These are phyloP conservation scores for Anacardium occidentale DNA, from an alignment of 345 rosid genomes.

Conservation along the genomic window DNA sequence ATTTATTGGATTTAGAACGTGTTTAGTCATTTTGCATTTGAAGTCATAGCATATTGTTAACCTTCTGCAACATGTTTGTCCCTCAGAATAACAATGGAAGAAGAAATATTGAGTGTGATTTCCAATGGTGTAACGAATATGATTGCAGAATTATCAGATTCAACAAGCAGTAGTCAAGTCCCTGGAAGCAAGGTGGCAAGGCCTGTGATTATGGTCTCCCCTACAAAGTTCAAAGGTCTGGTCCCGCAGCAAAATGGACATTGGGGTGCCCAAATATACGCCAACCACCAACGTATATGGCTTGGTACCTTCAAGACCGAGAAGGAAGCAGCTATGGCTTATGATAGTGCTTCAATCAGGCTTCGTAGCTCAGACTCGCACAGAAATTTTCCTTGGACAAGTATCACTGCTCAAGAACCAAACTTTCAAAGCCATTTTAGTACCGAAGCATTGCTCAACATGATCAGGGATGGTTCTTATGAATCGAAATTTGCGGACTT, in stretches of 20 bases:
- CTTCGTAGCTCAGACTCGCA: conserved; percentile 42
- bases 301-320: conserved; percentile 70
- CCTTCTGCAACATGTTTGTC: neutral
- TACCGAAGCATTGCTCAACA: conserved; percentile 39
- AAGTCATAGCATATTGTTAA: conserved; percentile 3
- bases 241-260: conserved; percentile 56
- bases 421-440: conserved; percentile 42
- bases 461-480: conserved; percentile 61
- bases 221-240: conserved; percentile 53
- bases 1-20: neutral
- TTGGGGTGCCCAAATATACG: conserved; percentile 73
- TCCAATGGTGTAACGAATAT: conserved; percentile 20
- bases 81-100: conserved; percentile 26
- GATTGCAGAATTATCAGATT: conserved; percentile 35
- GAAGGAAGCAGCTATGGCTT: conserved; percentile 64
- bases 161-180: conserved; percentile 30
- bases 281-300: conserved; percentile 55
- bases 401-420: conserved; percentile 35
- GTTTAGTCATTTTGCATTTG: neutral
- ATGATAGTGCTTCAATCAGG: conserved; percentile 61
- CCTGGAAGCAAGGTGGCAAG: conserved; percentile 28
- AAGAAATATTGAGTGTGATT: conserved; percentile 26
- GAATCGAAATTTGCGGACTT: conserved; percentile 40
- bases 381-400: conserved; percentile 43
- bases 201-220: neutral